A percentile compares a stretch with the other conserved stretches of the same genome.
These are phyloP conservation scores for Microbotryomycetes sp. DNA, from an alignment of 1,284 basidiomycete genomes.

Conservation along the genomic window DNA sequence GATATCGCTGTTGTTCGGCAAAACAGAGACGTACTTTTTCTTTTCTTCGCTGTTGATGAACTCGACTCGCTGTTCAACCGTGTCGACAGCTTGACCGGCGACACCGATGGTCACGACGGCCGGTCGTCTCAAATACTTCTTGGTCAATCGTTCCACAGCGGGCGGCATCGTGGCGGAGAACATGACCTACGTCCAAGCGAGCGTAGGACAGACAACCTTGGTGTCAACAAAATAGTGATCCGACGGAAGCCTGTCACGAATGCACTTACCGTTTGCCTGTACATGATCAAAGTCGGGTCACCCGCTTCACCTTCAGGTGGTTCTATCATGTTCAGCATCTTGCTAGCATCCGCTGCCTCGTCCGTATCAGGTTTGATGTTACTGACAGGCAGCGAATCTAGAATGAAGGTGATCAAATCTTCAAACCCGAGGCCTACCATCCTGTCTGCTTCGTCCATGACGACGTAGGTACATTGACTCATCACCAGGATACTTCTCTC, in stretches of 20 bases:
- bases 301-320: slow-evolving; percentile 34
- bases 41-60: slow-evolving; percentile 88
- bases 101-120: slow-evolving; percentile 97
- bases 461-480: slow-evolving; percentile 92
- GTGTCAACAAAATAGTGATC: too few species aligned
- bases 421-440: slow-evolving; percentile 99
- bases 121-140: slow-evolving; percentile 86
- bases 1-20: too few species aligned
- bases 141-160: slow-evolving; percentile 84
- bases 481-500: slow-evolving; percentile 92
- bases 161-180: slow-evolving; percentile 99
- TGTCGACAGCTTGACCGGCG: slow-evolving; percentile 93
- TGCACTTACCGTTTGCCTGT: slow-evolving; percentile 38
- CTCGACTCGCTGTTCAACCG: slow-evolving; percentile 93
- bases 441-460: slow-evolving; percentile 98
- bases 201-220: background rate
- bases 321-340: slow-evolving; percentile 34
- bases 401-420: slow-evolving; percentile 84
- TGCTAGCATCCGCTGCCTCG: slow-evolving; percentile 41
- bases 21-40: slow-evolving; percentile 62
- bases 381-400: slow-evolving; percentile 82
- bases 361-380: slow-evolving; percentile 69
- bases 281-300: slow-evolving; percentile 36
- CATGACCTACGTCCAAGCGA: slow-evolving; percentile 43
- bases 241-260: background rate